Evolutionary conservation across 2,329 filamentous ascomycete genomes (phyloP), one percentile per base, ranked within the genome.

Genomic region (Stromatinia cepivora): DNA sequence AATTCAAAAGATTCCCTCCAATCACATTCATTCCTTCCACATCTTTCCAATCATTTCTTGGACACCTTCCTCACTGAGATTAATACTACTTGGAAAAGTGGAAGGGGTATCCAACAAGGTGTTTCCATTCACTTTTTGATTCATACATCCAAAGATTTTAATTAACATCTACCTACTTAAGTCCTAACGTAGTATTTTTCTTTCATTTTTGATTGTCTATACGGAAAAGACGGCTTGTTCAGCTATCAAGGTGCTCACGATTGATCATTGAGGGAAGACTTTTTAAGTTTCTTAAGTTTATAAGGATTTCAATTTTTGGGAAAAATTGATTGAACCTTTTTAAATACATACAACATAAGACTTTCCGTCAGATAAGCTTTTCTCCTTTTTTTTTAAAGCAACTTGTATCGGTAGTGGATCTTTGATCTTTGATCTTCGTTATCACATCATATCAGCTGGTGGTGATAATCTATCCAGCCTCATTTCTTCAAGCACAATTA

Each of bases 31-130:
- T 48, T n/a, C 46, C 46, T 10, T n/a, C 10, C 15, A 22, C 46
- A 20, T 48, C 39, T 8, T 48, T 48, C 46, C 46, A n/a, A n/a
- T 1, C 17, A 22, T 22, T 48, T 8, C 45, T 48, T 22, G 20
- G 1, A 22, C 11, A 15, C 3, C 15, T 42, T 15, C 39, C 39
- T 42, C 39, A 42, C 13, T 13, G 4, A 17, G 39, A 42, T 17
- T 42, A n/a, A n/a, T n/a, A 15, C 39, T 17, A 17, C 39, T 42
- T 1, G 6, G 39, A 42, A 48, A 48, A 20, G 46, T 52, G 48
- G 31, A 22, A 11, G 28, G 31, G 25, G 25, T 65, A 65, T 53
- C 62, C 62, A 65, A 28, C 62, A 65, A 65, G 62, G 62, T 65
- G 31, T 34, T 54, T 65, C 39, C 13, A 13, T 46, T 46, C 11